phyloP scores from a whole-genome alignment of 805 yeast species.

The Cyberlindnera mycetangii region DNA sequence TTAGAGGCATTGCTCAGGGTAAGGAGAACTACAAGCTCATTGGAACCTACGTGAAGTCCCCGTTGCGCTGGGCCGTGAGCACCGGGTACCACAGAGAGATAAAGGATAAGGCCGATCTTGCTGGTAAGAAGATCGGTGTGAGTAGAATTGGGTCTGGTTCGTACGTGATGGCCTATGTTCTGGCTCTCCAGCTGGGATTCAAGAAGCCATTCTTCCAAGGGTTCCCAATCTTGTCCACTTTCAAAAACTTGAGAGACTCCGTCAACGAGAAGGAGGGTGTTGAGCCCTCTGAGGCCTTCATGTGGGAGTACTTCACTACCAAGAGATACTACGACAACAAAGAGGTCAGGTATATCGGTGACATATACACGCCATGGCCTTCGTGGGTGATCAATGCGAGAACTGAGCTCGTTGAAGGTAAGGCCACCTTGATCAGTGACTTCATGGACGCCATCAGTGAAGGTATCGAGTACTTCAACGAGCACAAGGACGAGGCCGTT shows the following conservation, averaged over 20 bases:
- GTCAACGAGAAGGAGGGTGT: slow-evolving; percentile 57
- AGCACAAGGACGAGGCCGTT: slow-evolving; percentile 61
- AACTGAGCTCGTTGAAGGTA: slow-evolving; percentile 35
- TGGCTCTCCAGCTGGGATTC: slow-evolving; percentile 63
- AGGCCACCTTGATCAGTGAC: slow-evolving; percentile 28
- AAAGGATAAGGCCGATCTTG: slow-evolving; percentile 47
- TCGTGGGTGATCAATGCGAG: slow-evolving; percentile 79
- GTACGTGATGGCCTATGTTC: slow-evolving; percentile 84
- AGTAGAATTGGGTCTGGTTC: slow-evolving; percentile 90
- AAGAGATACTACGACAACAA: slow-evolving; percentile 77
- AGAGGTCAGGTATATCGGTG: slow-evolving; percentile 81
- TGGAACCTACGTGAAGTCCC: slow-evolving; percentile 84
- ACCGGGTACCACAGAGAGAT: slow-evolving; percentile 69
- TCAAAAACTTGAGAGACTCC: slow-evolving; percentile 73
- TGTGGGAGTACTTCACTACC: slow-evolving; percentile 95
- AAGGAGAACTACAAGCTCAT: slow-evolving; percentile 52
- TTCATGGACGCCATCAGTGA: slow-evolving; percentile 56
- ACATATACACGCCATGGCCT: slow-evolving; percentile 95
- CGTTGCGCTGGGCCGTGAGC: slow-evolving; percentile 87
- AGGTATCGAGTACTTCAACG: slow-evolving; percentile 66
- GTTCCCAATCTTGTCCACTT: slow-evolving; percentile 61
- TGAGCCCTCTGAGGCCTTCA: slow-evolving; percentile 69
- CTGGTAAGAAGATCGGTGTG: slow-evolving; percentile 68
- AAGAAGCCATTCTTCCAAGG: slow-evolving; percentile 45
- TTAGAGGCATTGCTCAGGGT: slow-evolving; percentile 69